Base-by-base conservation (phyloP, 495 filamentous ascomycete genomes). In the Penicillium simplicissimum region DNA sequence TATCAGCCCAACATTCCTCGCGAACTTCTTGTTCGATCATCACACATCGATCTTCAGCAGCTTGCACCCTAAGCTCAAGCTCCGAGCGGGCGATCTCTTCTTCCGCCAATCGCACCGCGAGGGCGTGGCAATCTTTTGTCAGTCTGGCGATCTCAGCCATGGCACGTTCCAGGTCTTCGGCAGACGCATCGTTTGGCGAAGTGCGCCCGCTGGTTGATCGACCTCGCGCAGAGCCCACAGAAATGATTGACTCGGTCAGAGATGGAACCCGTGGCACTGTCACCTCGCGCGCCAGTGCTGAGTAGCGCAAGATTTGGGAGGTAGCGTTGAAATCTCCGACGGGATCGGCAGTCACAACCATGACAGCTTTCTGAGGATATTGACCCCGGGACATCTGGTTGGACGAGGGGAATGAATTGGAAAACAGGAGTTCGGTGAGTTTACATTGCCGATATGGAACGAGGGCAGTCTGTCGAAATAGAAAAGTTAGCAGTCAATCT, bases 341-440 rank as follows among this genome's bases (percentile, higher is more conserved):
- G 0, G 95, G 94, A 69, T 98, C 95, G 0, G 96, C 95, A 1
- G 95, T 96, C 19, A 98, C 96, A 45, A 98, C 89, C 95, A 98
- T 98, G 67, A 94, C 84, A 0, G 89, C 91, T 71, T 92, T 95
- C 71, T 96, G 94, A 0, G 91, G 88, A 53, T 83, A 77, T n/a
- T 81, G 79, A 28, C 80, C 78, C 21, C 83, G 82, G 14, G 73
- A 71, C n/a, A 82, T 78, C 59, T 73, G 75, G n/a, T 83, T 81
- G 1, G 85, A 68, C 0, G 88, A 88, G 3, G 93, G 89, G 74
- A 97, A 97, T 2, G 88, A 94, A 74, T 98, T 98, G 19, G 93
- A 95, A 76, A 98, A 98, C 23, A 98, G 81, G 4, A 98, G 83
- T 72, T 98, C 95, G 0, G 95, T 98, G 61, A 98, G 84, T 70